Evolutionary conservation across 2,329 filamentous ascomycete species (phyloP).

Genomic region (Escovopsis weberi): DNA sequence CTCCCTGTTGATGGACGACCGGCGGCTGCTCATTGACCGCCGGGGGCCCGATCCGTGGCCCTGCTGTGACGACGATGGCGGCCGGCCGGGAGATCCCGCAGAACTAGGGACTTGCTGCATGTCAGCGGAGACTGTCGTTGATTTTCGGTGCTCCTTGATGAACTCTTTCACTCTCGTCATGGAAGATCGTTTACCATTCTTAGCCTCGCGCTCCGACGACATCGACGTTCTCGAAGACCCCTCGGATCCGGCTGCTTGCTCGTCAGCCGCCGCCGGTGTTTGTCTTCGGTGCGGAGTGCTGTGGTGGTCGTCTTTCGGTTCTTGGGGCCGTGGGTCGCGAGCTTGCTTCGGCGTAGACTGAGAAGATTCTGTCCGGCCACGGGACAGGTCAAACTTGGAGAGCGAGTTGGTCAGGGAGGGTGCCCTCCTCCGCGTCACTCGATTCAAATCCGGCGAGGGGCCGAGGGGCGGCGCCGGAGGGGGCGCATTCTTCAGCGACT

Average conservation of each 20-base stretch:
- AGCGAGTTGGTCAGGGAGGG: slow-evolving; percentile 40
- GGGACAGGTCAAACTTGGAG: slow-evolving; percentile 36
- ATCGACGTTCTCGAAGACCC: slow-evolving; percentile 22
- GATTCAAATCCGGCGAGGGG: slow-evolving; percentile 28
- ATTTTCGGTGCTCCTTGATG: slow-evolving; percentile 43
- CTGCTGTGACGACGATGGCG: slow-evolving; percentile 29
- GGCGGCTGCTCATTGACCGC: slow-evolving; percentile 49
- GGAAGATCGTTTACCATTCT: slow-evolving; percentile 38
- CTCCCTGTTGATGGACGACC: slow-evolving; percentile 36
- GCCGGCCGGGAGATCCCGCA: slow-evolving; percentile 29
- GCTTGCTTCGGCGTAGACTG: slow-evolving; percentile 73
- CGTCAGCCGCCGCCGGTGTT: slow-evolving; percentile 44
- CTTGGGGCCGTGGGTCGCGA: slow-evolving; percentile 41
- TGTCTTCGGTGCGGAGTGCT: slow-evolving; percentile 39
- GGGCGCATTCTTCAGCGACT: slow-evolving; percentile 19
- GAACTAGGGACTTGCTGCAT: slow-evolving; percentile 11
- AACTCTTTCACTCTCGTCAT: slow-evolving; percentile 45
- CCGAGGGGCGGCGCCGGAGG: slow-evolving; percentile 29
- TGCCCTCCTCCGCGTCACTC: slow-evolving; percentile 26
- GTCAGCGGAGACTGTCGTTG: slow-evolving; percentile 35
- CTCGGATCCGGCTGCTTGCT: slow-evolving; percentile 29
- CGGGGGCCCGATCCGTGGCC: slow-evolving; percentile 30
- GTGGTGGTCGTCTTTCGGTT: slow-evolving; percentile 27
- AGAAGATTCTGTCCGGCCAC: slow-evolving; percentile 57
- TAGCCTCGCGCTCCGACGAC: slow-evolving; percentile 18